These are phyloP conservation scores for Pestalotiopsis sp. DNA, from an alignment of 2,329 filamentous ascomycete genomes.

Conservation along the genomic window DNA sequence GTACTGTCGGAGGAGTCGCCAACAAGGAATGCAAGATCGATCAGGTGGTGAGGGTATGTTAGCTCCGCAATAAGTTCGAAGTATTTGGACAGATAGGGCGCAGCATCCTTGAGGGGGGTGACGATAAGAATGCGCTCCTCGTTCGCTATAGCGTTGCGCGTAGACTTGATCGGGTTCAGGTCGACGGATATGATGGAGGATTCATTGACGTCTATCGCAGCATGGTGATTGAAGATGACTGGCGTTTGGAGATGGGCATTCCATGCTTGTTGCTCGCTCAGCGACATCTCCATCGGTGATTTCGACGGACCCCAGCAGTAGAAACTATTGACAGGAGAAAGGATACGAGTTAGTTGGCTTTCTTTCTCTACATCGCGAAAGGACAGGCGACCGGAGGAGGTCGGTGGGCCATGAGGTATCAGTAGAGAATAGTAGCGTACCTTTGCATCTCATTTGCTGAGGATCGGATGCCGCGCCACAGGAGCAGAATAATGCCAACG, in stretches of 20 bases:
- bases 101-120: conserved; percentile 89
- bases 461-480: conserved; percentile 85
- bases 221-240: conserved; percentile 94
- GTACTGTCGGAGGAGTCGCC: conserved; percentile 92
- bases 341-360: conserved; percentile 15
- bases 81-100: conserved; percentile 80
- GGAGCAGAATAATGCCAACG: conserved; percentile 70
- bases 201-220: conserved; percentile 81
- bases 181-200: conserved; percentile 78
- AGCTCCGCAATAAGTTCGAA: conserved; percentile 90
- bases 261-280: conserved; percentile 91
- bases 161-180: conserved; percentile 83
- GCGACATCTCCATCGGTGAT: conserved; percentile 92
- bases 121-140: conserved; percentile 88
- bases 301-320: conserved; percentile 96
- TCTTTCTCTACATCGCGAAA: background rate
- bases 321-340: conserved; percentile 61
- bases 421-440: conserved; percentile 50
- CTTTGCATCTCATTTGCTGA: conserved; percentile 89
- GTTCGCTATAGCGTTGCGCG: conserved; percentile 74
- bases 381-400: background rate
- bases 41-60: conserved; percentile 91
- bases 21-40: conserved; percentile 93
- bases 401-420: background rate
- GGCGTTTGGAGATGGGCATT: conserved; percentile 86